phyloP scores from a whole-genome alignment of 2,329 filamentous ascomycete species.

The Talaromyces funiculosus region DNA sequence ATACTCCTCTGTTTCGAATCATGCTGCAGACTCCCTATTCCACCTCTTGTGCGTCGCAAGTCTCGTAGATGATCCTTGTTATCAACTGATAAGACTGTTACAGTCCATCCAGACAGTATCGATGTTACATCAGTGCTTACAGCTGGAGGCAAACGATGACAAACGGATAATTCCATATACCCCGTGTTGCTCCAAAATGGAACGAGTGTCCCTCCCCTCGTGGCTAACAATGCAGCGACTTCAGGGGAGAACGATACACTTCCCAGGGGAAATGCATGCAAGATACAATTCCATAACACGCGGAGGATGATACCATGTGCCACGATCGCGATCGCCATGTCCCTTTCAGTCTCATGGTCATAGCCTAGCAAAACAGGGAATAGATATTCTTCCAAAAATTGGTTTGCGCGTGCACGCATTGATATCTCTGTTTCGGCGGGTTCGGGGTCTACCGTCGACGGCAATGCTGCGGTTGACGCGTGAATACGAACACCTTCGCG shows the following conservation, averaged over 20 bases:
- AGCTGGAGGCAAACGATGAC: background rate
- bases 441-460: constrained; percentile 21
- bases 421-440: constrained; percentile 59
- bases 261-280: constrained; percentile 48
- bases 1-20: constrained; percentile 72
- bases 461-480: background rate
- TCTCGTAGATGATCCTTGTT: constrained; percentile 64
- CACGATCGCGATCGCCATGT: constrained; percentile 58
- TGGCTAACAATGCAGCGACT: constrained; percentile 22
- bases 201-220: constrained; percentile 44
- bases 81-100: constrained; percentile 60
- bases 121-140: background rate
- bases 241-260: constrained; percentile 42
- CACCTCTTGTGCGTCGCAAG: constrained; percentile 73
- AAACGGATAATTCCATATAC: constrained; percentile 49
- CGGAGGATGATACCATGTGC: constrained; percentile 79
- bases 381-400: constrained; percentile 62
- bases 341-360: constrained; percentile 20
- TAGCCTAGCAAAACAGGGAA: constrained; percentile 44
- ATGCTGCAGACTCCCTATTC: constrained; percentile 71
- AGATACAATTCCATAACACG: constrained; percentile 59
- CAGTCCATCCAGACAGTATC: constrained; percentile 36
- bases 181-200: constrained; percentile 63
- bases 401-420: constrained; percentile 59
- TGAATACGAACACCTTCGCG: constrained; percentile 32